Percentiles rank a stretch among this genome's conserved stretches.
phyloP scores from a whole-genome alignment of 257 asterid genomes.

The Agastache rugosa region DNA sequence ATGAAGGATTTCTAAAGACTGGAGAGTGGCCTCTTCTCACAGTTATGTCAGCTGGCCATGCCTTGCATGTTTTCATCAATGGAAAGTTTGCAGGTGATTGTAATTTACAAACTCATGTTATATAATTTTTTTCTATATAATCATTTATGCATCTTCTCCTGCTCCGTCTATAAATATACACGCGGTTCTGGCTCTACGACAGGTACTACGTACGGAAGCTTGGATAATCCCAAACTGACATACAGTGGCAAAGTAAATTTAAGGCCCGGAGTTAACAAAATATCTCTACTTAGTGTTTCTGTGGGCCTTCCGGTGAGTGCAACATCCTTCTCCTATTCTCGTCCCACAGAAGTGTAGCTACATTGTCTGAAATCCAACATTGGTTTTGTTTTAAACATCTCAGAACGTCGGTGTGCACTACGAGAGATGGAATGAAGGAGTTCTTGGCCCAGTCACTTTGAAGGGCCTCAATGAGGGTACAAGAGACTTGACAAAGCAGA shows the following conservation, averaged over 20 bases:
- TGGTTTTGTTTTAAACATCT: not conserved
- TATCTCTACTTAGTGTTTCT: slow-evolving; percentile 80
- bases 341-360: not conserved
- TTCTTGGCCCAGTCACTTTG: slow-evolving; percentile 85
- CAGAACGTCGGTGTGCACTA: slow-evolving; percentile 87
- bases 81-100: slow-evolving; percentile 70
- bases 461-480: slow-evolving; percentile 78
- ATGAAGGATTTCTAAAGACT: slow-evolving; percentile 68
- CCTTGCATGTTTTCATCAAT: slow-evolving; percentile 79
- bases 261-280: slow-evolving; percentile 78
- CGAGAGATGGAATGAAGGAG: slow-evolving; percentile 83
- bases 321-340: slow-evolving; percentile 6
- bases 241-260: slow-evolving; percentile 57
- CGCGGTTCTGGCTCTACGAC: slow-evolving; percentile 17
- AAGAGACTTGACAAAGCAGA: slow-evolving; percentile 80
- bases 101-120: not conserved
- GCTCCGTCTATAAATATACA: not conserved
- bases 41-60: slow-evolving; percentile 90
- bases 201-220: slow-evolving; percentile 70
- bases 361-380: not conserved
- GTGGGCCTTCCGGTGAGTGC: slow-evolving; percentile 87
- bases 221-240: slow-evolving; percentile 68
- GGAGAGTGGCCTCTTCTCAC: slow-evolving; percentile 66
- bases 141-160: not conserved
- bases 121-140: not conserved